These are phyloP conservation scores for Trichoderma endophyticum DNA, from an alignment of 2,329 filamentous ascomycete species.

Conservation along the genomic window DNA sequence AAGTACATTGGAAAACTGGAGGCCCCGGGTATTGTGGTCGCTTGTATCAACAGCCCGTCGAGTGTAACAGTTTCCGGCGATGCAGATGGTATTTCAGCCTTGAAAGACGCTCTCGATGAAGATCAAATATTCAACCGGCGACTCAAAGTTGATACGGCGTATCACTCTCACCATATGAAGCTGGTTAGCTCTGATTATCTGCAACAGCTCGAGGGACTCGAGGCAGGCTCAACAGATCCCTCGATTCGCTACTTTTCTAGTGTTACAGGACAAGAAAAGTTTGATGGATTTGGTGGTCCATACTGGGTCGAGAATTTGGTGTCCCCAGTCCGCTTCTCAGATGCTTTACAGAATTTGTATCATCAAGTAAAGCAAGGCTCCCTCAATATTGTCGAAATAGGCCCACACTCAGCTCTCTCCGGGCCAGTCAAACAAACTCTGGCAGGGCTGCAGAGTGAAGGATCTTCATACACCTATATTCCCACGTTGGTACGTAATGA, in stretches of 20 bases:
- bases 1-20: conserved; percentile 1
- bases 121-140: conserved; percentile 27
- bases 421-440: background rate
- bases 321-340: conserved; percentile 26
- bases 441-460: background rate
- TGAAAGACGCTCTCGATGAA: conserved; percentile 24
- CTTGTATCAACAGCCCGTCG: conserved; percentile 31
- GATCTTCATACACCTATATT: background rate
- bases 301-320: conserved; percentile 22
- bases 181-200: background rate
- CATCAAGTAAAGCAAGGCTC: background rate
- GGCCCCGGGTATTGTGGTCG: conserved; percentile 24
- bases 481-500: background rate
- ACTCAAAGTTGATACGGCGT: conserved; percentile 15
- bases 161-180: conserved; percentile 18
- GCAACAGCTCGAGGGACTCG: background rate
- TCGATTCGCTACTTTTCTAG: background rate
- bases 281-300: conserved; percentile 17
- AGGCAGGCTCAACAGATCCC: background rate
- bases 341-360: conserved; percentile 20
- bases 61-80: conserved; percentile 37
- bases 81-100: conserved; percentile 24
- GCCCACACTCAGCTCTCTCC: conserved; percentile 4
- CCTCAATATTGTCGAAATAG: background rate
- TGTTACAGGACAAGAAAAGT: background rate